Percentiles rank a stretch among this genome's conserved stretches.
These are phyloP conservation scores for Lavandula angustifolia DNA, from an alignment of 257 asterid species.

Conservation along the genomic window DNA sequence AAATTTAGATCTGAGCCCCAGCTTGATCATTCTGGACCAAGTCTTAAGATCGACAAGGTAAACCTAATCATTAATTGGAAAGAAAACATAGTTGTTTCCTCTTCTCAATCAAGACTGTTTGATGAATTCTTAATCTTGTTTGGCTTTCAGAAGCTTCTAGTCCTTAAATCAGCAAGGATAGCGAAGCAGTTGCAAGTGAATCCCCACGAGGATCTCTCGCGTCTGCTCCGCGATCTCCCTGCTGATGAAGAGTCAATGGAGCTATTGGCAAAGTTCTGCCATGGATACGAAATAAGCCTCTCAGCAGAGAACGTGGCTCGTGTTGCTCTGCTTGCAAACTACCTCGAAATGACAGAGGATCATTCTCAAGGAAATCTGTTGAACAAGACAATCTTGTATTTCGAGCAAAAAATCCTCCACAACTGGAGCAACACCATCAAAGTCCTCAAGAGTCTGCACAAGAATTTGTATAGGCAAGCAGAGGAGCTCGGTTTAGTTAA, in stretches of 20 bases:
- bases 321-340: slow-evolving; percentile 59
- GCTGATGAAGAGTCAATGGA: slow-evolving; percentile 65
- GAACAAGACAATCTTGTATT: slow-evolving; percentile 42
- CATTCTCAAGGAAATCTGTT: slow-evolving; percentile 60
- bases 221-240: slow-evolving; percentile 52
- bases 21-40: slow-evolving; percentile 51
- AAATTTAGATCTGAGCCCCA: slow-evolving; percentile 48
- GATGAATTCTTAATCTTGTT: neutral
- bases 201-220: slow-evolving; percentile 48
- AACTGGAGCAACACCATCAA: slow-evolving; percentile 69
- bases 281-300: slow-evolving; percentile 56
- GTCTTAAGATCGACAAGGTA: slow-evolving; percentile 55
- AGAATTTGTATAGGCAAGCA: slow-evolving; percentile 52
- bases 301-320: slow-evolving; percentile 57
- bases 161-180: slow-evolving; percentile 59
- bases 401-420: slow-evolving; percentile 46
- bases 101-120: neutral
- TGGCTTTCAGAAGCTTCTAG: slow-evolving; percentile 54
- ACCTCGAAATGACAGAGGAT: slow-evolving; percentile 73
- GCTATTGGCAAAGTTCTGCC: slow-evolving; percentile 76
- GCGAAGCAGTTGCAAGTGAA: slow-evolving; percentile 44
- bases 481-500: slow-evolving; percentile 49
- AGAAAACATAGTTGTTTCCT: no score
- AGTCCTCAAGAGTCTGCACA: slow-evolving; percentile 58
- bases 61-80: neutral